A percentile compares a stretch with the other conserved stretches of the same genome.
Evolutionary conservation across 768 basidiomycete genomes (phyloP).

Genomic region (Suillus subalutaceus): DNA sequence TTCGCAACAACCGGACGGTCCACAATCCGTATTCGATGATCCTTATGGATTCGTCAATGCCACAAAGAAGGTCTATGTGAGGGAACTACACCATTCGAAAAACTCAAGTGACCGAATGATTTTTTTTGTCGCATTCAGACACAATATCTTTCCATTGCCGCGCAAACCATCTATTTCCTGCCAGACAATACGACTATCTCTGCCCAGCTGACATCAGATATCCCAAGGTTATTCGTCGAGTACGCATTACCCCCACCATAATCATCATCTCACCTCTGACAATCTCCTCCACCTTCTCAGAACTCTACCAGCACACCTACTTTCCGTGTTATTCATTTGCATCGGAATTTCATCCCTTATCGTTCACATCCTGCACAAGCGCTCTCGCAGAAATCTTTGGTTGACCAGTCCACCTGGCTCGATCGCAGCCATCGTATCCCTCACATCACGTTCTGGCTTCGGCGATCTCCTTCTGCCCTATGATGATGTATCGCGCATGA

Average conservation of each 20-base stretch:
- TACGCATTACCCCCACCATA: slow-evolving; percentile 34
- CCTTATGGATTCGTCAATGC: slow-evolving; percentile 54
- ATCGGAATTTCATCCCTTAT: slow-evolving; percentile 51
- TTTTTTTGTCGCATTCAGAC: slow-evolving; percentile 40
- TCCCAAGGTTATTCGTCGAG: slow-evolving; percentile 61
- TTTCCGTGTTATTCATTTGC: slow-evolving; percentile 50
- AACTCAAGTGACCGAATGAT: background rate
- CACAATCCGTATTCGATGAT: slow-evolving; percentile 48
- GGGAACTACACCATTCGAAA: slow-evolving; percentile 7
- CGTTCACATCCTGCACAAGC: slow-evolving; percentile 51
- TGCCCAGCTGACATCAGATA: slow-evolving; percentile 42
- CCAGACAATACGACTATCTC: slow-evolving; percentile 38
- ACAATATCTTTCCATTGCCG: slow-evolving; percentile 58
- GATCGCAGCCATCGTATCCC: slow-evolving; percentile 57
- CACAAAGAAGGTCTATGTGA: slow-evolving; percentile 43
- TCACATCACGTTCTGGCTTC: slow-evolving; percentile 64
- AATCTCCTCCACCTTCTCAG: slow-evolving; percentile 34
- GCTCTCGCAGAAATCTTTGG: slow-evolving; percentile 49
- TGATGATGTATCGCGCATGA: slow-evolving; percentile 49
- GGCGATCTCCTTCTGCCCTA: slow-evolving; percentile 64
- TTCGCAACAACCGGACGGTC: slow-evolving; percentile 41
- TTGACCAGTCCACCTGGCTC: slow-evolving; percentile 60
- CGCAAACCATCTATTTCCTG: slow-evolving; percentile 64
- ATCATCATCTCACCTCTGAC: background rate
- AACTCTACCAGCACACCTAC: slow-evolving; percentile 51